These are phyloP conservation scores for Diphasiastrum complanatum DNA, from an alignment of 83 land plant genomes.

Conservation along the genomic window DNA sequence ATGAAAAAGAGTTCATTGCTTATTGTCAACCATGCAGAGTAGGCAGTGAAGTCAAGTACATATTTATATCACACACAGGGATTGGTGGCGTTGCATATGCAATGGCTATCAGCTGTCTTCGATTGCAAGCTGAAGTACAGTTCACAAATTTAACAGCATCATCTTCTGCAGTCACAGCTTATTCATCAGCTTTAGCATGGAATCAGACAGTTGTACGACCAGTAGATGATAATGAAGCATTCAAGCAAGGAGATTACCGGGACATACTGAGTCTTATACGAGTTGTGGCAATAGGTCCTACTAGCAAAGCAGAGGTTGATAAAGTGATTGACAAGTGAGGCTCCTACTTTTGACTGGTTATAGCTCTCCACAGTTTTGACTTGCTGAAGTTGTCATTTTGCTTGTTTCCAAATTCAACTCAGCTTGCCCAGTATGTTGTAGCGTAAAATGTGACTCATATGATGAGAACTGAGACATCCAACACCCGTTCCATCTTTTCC, in stretches of 20 bases:
- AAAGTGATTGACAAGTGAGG: constrained; percentile 68
- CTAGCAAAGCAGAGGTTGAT: constrained; percentile 82
- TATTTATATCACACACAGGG: constrained; percentile 90
- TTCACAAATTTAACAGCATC: constrained; percentile 30
- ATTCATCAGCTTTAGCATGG: constrained; percentile 6
- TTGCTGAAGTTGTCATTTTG: no score
- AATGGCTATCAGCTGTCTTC: constrained; percentile 79
- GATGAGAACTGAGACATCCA: no score
- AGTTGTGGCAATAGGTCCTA: constrained; percentile 79
- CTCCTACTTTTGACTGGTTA: background rate
- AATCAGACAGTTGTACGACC: constrained; percentile 12
- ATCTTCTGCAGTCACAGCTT: constrained; percentile 20
- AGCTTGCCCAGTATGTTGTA: no score
- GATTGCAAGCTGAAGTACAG: constrained; percentile 47
- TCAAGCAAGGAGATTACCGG: constrained; percentile 77
- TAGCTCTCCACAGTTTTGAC: no score
- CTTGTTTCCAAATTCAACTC: no score
- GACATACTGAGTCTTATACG: constrained; percentile 85
- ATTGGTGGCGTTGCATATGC: constrained; percentile 94
- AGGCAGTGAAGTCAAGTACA: constrained; percentile 43
- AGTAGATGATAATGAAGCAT: constrained; percentile 51
- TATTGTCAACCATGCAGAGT: no score
- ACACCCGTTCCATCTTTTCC: no score
- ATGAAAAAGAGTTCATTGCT: no score
- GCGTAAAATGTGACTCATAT: no score